Base-by-base conservation (phyloP, 2,329 filamentous ascomycete genomes). In the Fusarium pseudonygamai region DNA sequence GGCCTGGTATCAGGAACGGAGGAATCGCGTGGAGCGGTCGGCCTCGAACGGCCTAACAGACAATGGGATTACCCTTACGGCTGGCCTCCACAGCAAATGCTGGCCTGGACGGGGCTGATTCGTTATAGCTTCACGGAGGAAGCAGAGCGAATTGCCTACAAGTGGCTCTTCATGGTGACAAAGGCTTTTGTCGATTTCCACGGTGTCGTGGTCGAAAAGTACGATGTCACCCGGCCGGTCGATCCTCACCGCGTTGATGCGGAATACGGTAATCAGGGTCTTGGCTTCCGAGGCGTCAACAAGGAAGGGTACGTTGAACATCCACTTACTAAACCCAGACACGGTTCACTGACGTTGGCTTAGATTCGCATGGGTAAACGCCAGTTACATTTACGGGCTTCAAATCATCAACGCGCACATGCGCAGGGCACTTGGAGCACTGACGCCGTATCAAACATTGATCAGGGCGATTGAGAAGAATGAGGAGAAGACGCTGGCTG, bases 31-130 rank as follows among this genome's bases (percentile, higher is more conserved):
- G 96, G 96, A 45, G 85, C 87, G 37, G 86, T 97, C 69, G 91
- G 93, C 18, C 83, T 98, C 43, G 90, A 95, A 76, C 89, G 96
- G 53, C 96, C 96, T 13, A 98, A 98, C 82, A 91, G 96, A 76
- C 96, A 99, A 81, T 99, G 96, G 96, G 96, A 99, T 81, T 98
- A 95, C 81, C 96, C 96, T 1, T 98, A 96, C 80, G 96, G 96
- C 67, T 99, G 96, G 96, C 96, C 96, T 62, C 96, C 96, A 37
- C 96, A 99, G 86, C 96, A 99, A 85, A 98, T 99, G 85, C 90
- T 99, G 46, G 96, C 96, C 2, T 99, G 96, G 96, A 95, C 94
- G 3, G 96, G 95, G 6, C 86, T 99, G 67, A 89, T 95, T 78
- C 92, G 95, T 24, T 99, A 98, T 80, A 95, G 95, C 61, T 98